Conservation (phyloP, 139 green algal species). For the Micromonas pusilla region DNA sequence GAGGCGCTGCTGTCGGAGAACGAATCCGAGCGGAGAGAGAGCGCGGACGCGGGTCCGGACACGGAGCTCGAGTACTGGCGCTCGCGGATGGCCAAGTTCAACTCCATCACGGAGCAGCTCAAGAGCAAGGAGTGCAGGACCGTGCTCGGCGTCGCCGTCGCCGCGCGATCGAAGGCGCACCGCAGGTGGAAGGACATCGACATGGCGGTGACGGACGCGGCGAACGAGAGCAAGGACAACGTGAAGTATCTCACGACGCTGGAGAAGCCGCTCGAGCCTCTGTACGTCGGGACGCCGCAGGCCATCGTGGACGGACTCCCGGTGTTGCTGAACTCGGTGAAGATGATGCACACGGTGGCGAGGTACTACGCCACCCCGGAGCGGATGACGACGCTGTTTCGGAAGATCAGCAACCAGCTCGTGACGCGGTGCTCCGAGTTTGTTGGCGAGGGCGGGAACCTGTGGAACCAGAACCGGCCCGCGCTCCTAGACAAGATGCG, state of each 20-base stretch:
- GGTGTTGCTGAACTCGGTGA: slow-evolving; percentile 79
- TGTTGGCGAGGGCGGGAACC: slow-evolving; percentile 58
- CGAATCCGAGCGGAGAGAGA: slow-evolving; percentile 26
- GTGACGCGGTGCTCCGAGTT: slow-evolving; percentile 54
- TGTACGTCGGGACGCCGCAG: slow-evolving; percentile 15
- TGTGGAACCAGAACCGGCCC: slow-evolving; percentile 50
- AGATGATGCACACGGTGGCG: slow-evolving; percentile 87
- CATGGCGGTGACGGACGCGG: slow-evolving; percentile 66
- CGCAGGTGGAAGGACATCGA: slow-evolving; percentile 73
- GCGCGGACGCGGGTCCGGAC: slow-evolving; percentile 64
- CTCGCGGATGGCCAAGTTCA: slow-evolving; percentile 67
- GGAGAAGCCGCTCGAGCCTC: slow-evolving; percentile 68
- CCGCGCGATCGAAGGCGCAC: slow-evolving; percentile 43
- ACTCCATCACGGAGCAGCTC: slow-evolving; percentile 75
- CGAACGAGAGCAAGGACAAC: slow-evolving; percentile 82
- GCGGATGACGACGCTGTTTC: slow-evolving; percentile 78
- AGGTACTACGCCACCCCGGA: slow-evolving; percentile 72
- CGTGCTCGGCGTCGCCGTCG: slow-evolving; percentile 61
- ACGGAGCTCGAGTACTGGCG: slow-evolving; percentile 85
- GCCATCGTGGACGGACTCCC: slow-evolving; percentile 70
- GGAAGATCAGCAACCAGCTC: slow-evolving; percentile 68
- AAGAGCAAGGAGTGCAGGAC: slow-evolving; percentile 63
- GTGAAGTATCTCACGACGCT: slow-evolving; percentile 86
- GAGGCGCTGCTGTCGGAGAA: slow-evolving; percentile 44
- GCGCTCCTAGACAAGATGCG: slow-evolving; percentile 47